phyloP scores from a whole-genome alignment of 345 rosid genomes.

The Trapa bicornis region DNA sequence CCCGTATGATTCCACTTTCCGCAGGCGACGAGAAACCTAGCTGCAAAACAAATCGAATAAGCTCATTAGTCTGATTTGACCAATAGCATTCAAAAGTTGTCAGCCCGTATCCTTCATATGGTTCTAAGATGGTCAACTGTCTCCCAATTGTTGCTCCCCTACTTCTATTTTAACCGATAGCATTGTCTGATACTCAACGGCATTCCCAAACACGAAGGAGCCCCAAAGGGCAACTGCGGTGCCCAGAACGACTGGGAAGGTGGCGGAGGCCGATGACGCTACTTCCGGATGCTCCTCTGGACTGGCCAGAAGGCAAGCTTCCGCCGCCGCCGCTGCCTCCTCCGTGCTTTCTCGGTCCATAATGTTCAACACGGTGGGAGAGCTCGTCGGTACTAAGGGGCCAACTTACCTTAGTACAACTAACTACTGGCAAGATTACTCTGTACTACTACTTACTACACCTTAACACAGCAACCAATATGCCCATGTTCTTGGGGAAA shows the following conservation, averaged over 20 bases:
- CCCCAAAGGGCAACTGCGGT: conserved; percentile 8
- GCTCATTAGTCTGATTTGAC: background rate
- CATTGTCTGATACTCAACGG: conserved; percentile 4
- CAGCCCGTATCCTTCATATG: background rate
- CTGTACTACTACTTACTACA: background rate
- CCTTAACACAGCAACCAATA: no score
- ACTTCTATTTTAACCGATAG: background rate
- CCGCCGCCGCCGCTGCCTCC: background rate
- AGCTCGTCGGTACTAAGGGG: background rate
- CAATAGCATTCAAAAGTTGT: background rate
- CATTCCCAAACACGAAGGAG: conserved; percentile 6
- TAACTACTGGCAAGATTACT: no score
- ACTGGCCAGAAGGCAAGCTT: background rate
- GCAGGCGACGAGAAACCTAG: conserved; percentile 52
- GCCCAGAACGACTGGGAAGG: conserved; percentile 3
- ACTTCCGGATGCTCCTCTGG: background rate
- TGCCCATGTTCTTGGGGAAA: no score
- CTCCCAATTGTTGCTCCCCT: background rate
- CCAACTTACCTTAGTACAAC: background rate
- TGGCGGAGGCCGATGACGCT: background rate
- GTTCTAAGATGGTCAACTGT: background rate
- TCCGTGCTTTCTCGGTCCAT: background rate
- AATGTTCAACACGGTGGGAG: background rate
- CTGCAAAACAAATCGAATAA: conserved; percentile 18
- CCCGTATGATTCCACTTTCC: conserved; percentile 44